Conservation (phyloP, 768 basidiomycete species). For the Suillus brevipes region DNA sequence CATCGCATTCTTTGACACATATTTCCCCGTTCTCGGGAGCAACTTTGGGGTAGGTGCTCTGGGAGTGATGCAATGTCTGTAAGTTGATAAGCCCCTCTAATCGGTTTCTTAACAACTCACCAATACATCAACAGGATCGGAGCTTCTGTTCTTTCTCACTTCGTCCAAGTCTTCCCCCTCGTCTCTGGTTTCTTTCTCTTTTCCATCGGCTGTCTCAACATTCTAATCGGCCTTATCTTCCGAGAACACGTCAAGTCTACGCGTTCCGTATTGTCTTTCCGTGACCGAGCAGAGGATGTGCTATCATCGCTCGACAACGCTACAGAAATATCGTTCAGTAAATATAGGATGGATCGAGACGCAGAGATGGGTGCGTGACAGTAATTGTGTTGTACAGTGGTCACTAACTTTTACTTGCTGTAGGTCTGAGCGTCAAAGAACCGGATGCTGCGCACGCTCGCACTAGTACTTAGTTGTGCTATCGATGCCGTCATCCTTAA, state of each 20-base stretch:
- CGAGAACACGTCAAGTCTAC: conserved; percentile 63
- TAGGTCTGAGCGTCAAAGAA: conserved; percentile 57
- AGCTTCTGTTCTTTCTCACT: conserved; percentile 70
- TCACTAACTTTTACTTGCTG: neutral
- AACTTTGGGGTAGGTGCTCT: conserved; percentile 86
- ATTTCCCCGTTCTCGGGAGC: conserved; percentile 86
- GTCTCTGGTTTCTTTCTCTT: conserved; percentile 88
- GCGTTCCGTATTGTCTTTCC: conserved; percentile 70
- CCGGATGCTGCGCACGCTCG: conserved; percentile 56
- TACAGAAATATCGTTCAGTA: conserved; percentile 52
- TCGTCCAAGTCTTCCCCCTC: conserved; percentile 81
- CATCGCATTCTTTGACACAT: conserved; percentile 75
- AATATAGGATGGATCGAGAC: conserved; percentile 78
- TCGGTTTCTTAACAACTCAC: neutral
- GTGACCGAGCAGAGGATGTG: conserved; percentile 53
- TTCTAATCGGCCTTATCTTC: conserved; percentile 80
- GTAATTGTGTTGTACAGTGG: conserved; percentile 10
- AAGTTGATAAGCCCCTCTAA: conserved; percentile 28
- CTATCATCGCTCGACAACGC: conserved; percentile 44
- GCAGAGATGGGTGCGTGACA: conserved; percentile 54
- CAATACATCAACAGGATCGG: conserved; percentile 46
- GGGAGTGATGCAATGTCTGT: conserved; percentile 86
- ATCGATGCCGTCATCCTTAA: too few species aligned
- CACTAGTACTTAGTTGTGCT: conserved; percentile 24
- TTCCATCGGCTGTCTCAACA: conserved; percentile 79